Conservation (phyloP, 139 green algal species). For the Ettlia oleoabundans region DNA sequence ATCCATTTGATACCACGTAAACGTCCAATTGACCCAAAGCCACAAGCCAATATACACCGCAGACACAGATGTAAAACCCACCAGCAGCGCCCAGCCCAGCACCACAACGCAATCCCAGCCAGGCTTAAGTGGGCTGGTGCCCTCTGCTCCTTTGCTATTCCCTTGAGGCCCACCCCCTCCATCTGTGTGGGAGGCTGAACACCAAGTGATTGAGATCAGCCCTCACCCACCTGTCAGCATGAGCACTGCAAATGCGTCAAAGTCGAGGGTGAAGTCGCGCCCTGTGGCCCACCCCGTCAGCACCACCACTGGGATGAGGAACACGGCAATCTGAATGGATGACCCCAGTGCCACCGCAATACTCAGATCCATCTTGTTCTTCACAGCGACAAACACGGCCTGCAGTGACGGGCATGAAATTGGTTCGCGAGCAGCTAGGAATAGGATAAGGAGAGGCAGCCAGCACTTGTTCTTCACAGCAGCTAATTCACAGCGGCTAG, state of each 20-base stretch:
- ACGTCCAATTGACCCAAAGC: too few species aligned
- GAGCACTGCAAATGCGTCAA: conserved; percentile 63
- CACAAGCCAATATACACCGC: too few species aligned
- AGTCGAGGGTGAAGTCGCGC: conserved; percentile 75
- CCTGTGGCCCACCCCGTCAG: conserved; percentile 78
- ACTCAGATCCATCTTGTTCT: conserved; percentile 93
- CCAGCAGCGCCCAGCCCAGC: background rate
- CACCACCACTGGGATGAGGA: conserved; percentile 85
- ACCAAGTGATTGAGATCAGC: background rate
- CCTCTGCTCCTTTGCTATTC: too few species aligned
- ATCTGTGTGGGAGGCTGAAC: background rate
- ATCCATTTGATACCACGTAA: background rate
- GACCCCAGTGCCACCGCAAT: conserved; percentile 86
- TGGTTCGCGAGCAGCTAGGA: too few species aligned
- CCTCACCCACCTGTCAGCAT: conserved; percentile 19
- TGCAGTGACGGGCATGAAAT: too few species aligned
- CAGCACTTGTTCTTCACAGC: conserved; percentile 90
- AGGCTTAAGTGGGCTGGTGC: background rate
- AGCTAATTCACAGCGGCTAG: conserved; percentile 91
- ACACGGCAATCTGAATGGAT: conserved; percentile 87
- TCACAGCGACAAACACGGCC: conserved; percentile 90
- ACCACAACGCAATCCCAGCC: background rate
- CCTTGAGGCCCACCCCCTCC: too few species aligned
- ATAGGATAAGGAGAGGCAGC: too few species aligned
- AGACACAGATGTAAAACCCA: too few species aligned